Base-by-base conservation (phyloP, 2,329 filamentous ascomycete genomes). In the Apiospora sp. region DNA sequence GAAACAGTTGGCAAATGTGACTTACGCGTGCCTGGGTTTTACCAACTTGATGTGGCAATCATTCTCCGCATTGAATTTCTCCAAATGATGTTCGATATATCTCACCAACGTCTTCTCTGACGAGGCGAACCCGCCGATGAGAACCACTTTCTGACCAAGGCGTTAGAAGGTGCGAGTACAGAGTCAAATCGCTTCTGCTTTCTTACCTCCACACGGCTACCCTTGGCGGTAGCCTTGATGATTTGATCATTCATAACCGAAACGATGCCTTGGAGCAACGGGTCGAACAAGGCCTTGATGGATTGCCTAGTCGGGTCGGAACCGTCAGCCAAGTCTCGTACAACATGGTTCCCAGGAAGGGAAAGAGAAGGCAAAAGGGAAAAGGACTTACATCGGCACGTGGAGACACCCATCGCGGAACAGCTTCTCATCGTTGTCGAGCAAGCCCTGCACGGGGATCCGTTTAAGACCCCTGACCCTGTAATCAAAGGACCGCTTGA, bases 151-250 rank as follows among this genome's bases (percentile, higher is more conserved):
- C 69, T 71, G 69, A 30, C 54, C 22, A 37, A n/a, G 19, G 16
- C 7, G 54, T 61, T 37, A 61, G 8, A n/a, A 37, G 8, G 12
- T 12, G 12, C 22, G 24, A 34, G 14, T 30, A 43, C n/a, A 34
- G 24, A 16, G 30, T 70, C 22, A 37, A 16, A 1, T 61, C 30
- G 30, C 30, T 24, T 14, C 19, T 43, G 14, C 19, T 43, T 6
- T n/a, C 54, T 34, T 22, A 61, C 54, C 54, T 61, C 30, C 73
- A n/a, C 78, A 77, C 4, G 74, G 74, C 19, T 78, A 80, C 19
- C 76, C 75, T 2, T 73, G 4, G 67, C 61, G 49, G 73, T 69
- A 19, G 73, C 73, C 41, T 73, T 49, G 51, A 74, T 41, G 67
- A 72, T 74, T 49, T 71, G 69, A 12, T 72, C 34, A 34, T 71